These are phyloP conservation scores for Chlorella sp. DNA, from an alignment of 139 green algal genomes.

Conservation along the genomic window DNA sequence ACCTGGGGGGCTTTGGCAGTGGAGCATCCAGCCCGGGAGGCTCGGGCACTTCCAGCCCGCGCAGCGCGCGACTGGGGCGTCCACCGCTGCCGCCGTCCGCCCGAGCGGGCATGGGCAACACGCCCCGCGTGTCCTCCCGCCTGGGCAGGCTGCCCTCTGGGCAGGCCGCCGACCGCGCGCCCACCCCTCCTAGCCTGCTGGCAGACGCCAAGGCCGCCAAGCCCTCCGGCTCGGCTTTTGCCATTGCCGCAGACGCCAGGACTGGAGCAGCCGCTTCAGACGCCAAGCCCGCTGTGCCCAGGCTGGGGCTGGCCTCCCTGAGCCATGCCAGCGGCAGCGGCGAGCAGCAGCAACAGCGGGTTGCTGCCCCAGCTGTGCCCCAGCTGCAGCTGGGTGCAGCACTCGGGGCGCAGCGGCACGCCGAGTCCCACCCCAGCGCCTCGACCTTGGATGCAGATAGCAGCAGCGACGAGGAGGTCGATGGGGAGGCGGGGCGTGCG, in stretches of 20 bases:
- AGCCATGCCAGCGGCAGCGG: no score
- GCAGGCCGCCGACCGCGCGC: no score
- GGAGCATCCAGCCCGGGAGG: slow-evolving; percentile 8
- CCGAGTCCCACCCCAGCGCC: no score
- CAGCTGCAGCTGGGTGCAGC: no score
- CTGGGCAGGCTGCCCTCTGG: not conserved
- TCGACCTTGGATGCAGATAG: slow-evolving; percentile 1
- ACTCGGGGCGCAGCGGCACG: no score
- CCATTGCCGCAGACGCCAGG: no score
- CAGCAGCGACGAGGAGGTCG: slow-evolving; percentile 7
- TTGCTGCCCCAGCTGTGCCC: no score
- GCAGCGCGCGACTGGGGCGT: slow-evolving; percentile 22
- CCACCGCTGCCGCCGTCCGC: slow-evolving; percentile 32
- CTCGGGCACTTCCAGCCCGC: slow-evolving; percentile 11
- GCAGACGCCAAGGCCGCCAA: no score
- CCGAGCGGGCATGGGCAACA: slow-evolving; percentile 3
- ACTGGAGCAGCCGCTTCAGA: no score
- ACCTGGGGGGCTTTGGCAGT: slow-evolving; percentile 10
- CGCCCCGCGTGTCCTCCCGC: slow-evolving; percentile 16
- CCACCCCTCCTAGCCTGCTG: no score
- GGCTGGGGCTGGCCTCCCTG: slow-evolving; percentile 8
- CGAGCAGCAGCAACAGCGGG: no score
- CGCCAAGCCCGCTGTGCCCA: slow-evolving; percentile 14
- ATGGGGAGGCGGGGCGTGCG: not conserved
- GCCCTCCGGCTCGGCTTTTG: no score